A percentile compares a stretch with the other conserved stretches of the same genome.
These are phyloP conservation scores for Ilyonectria destructans DNA, from an alignment of 2,329 filamentous ascomycete genomes.

Conservation along the genomic window DNA sequence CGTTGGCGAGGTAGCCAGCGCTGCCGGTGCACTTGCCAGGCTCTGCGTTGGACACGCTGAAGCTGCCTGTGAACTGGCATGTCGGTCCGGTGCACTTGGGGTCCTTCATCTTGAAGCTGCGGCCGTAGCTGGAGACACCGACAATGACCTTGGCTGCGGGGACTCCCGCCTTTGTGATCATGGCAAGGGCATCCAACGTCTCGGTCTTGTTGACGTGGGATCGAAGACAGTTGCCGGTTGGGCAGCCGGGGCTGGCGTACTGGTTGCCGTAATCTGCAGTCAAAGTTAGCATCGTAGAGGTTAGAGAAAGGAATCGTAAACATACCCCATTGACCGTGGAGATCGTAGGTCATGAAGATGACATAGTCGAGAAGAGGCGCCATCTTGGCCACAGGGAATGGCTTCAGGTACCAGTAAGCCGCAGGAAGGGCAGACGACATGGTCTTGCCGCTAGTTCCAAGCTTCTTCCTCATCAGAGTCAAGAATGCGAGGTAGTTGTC, in stretches of 20 bases:
- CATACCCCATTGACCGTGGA: conserved; percentile 55
- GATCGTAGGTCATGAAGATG: conserved; percentile 57
- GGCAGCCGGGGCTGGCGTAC: conserved; percentile 47
- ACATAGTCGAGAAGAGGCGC: conserved; percentile 54
- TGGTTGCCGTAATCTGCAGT: conserved; percentile 47
- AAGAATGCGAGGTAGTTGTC: conserved; percentile 56
- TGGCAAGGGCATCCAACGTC: conserved; percentile 54
- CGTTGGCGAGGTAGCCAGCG: conserved; percentile 50
- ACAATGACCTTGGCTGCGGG: conserved; percentile 52
- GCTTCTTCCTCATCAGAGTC: conserved; percentile 46
- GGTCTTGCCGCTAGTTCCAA: conserved; percentile 50
- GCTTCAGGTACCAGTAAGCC: conserved; percentile 59
- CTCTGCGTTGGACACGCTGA: conserved; percentile 43
- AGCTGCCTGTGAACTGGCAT: conserved; percentile 48
- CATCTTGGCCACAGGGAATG: conserved; percentile 55
- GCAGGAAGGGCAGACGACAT: conserved; percentile 58
- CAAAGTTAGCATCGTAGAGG: conserved; percentile 2
- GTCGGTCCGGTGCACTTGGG: conserved; percentile 45
- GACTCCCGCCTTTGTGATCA: conserved; percentile 57
- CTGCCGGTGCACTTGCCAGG: conserved; percentile 47
- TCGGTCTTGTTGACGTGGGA: conserved; percentile 60
- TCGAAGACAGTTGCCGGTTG: conserved; percentile 54
- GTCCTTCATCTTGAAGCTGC: conserved; percentile 49
- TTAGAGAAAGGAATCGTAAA: not conserved
- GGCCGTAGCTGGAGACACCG: conserved; percentile 51